phyloP scores from a whole-genome alignment of 495 filamentous ascomycete species.

The Hamigera avellanea region DNA sequence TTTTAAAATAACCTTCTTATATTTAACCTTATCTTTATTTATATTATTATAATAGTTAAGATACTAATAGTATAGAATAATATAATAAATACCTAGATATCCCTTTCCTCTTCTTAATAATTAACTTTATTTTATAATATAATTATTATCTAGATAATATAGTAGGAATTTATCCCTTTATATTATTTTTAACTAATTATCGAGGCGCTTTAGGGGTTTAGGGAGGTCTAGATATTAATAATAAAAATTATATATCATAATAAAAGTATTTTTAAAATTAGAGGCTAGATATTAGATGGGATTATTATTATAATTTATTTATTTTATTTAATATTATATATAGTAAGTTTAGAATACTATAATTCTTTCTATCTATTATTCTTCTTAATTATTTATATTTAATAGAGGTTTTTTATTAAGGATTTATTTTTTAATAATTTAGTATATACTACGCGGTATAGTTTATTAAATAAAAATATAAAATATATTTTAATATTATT shows the following conservation, averaged over 20 bases:
- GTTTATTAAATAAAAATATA: slow-evolving; percentile 6
- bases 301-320: neutral
- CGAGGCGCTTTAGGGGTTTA: neutral
- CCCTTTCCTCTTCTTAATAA: too few relatives aligned
- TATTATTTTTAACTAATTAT: neutral
- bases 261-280: slow-evolving; percentile 3
- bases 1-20: too few relatives aligned
- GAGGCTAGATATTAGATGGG: slow-evolving; percentile 1
- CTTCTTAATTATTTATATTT: neutral
- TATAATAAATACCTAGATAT: too few relatives aligned
- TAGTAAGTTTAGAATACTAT: neutral
- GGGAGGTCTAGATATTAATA: neutral
- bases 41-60: too few relatives aligned
- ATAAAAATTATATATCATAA: neutral
- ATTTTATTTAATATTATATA: slow-evolving; percentile 3
- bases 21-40: too few relatives aligned
- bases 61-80: too few relatives aligned
- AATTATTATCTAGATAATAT: too few relatives aligned
- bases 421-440: neutral
- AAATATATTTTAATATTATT: slow-evolving; percentile 2
- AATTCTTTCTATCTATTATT: slow-evolving; percentile 4
- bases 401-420: neutral
- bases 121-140: too few relatives aligned
- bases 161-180: neutral
- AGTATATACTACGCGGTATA: neutral